Evolutionary conservation across 331 rosid species (phyloP).

Genomic region (Rhamnella rubrinervis): DNA sequence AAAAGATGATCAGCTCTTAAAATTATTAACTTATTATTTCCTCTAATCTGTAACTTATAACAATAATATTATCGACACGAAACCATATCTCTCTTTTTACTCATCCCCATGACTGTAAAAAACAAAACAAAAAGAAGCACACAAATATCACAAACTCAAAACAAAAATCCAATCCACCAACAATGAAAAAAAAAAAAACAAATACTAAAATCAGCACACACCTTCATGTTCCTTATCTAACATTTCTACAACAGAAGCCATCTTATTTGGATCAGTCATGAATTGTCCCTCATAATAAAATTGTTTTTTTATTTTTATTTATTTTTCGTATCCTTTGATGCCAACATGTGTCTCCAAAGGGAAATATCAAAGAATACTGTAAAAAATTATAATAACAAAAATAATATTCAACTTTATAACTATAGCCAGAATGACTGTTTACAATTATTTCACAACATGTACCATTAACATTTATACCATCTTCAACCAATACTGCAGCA

Average conservation of each 20-base stretch:
- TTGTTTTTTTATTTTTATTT: too few relatives aligned
- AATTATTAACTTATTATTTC: background rate
- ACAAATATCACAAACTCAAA: too few relatives aligned
- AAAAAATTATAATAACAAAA: constrained; percentile 3
- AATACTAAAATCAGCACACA: too few relatives aligned
- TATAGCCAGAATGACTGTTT: background rate
- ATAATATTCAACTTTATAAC: background rate
- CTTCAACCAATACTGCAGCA: background rate
- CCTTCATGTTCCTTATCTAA: too few relatives aligned
- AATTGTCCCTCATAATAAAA: background rate
- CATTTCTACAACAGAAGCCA: too few relatives aligned
- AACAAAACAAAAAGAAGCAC: too few relatives aligned
- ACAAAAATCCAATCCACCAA: too few relatives aligned
- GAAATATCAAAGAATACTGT: constrained; percentile 8
- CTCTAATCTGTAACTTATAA: background rate
- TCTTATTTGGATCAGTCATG: background rate
- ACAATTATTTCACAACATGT: background rate
- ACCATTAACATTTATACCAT: background rate
- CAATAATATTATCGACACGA: background rate
- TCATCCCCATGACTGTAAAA: background rate
- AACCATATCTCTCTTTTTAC: background rate
- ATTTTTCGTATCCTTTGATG: background rate
- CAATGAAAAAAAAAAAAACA: too few relatives aligned
- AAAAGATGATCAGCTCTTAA: background rate
- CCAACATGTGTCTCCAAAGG: background rate